phyloP scores from a whole-genome alignment of 306 rosid species.

The Pachyrhizus erosus region DNA sequence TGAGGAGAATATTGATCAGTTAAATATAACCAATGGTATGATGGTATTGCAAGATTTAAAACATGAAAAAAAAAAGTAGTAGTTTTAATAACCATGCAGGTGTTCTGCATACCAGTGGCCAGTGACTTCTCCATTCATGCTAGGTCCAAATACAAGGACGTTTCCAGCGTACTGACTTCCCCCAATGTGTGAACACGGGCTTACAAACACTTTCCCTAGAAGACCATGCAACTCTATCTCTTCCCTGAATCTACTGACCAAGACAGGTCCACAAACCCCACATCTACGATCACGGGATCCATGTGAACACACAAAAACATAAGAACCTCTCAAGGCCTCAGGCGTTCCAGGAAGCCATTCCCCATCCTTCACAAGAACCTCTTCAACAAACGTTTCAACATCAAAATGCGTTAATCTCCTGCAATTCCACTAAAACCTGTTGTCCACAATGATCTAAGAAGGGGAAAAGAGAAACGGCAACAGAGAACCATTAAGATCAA shows the following conservation, averaged over 20 bases:
- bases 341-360: conserved; percentile 96
- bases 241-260: conserved; percentile 77
- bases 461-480: not conserved
- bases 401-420: conserved; percentile 98
- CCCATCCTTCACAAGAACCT: conserved; percentile 93
- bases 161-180: conserved; percentile 94
- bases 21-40: conserved; percentile 22
- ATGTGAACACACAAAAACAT: conserved; percentile 88
- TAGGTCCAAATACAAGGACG: conserved; percentile 76
- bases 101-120: conserved; percentile 84
- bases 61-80: conserved; percentile 19
- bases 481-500: conserved; percentile 5
- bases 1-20: not conserved
- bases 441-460: conserved; percentile 6
- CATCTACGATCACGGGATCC: conserved; percentile 94
- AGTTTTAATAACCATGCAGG: not conserved
- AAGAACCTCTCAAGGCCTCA: conserved; percentile 73
- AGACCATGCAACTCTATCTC: conserved; percentile 78
- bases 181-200: conserved; percentile 96
- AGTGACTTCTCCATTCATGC: conserved; percentile 62
- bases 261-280: conserved; percentile 92
- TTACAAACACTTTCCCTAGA: conserved; percentile 79
- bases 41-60: not conserved
- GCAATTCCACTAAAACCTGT: conserved; percentile 39
- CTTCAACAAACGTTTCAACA: conserved; percentile 95